A percentile compares a stretch with the other conserved stretches of the same genome.
Evolutionary conservation across 257 asterid species (phyloP).

Genomic region (Prunella vulgaris): DNA sequence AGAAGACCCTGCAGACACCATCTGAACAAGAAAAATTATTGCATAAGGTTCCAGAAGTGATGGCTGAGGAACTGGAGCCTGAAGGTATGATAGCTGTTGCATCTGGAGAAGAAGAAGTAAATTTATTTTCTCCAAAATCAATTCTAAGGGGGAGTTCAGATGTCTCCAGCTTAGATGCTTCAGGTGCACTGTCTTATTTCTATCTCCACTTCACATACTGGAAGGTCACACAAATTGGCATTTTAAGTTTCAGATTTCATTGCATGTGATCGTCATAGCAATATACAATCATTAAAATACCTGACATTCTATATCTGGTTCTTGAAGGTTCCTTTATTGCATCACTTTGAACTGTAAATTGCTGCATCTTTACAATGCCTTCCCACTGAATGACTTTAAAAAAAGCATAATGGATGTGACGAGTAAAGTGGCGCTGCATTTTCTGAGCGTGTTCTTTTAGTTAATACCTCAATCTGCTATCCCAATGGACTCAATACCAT

Average conservation of each 20-base stretch:
- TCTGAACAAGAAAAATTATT: slow-evolving; percentile 66
- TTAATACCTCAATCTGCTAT: background rate
- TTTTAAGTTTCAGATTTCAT: slow-evolving; percentile 16
- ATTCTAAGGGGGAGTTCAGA: slow-evolving; percentile 38
- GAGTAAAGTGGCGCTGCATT: background rate
- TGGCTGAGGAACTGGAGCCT: slow-evolving; percentile 66
- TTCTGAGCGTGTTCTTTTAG: background rate
- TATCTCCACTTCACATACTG: slow-evolving; percentile 9
- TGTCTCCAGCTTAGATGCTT: slow-evolving; percentile 42
- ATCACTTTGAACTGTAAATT: background rate
- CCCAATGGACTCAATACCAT: background rate
- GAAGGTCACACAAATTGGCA: slow-evolving; percentile 1
- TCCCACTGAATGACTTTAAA: background rate
- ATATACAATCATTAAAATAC: background rate
- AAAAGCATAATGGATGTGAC: background rate
- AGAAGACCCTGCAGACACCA: slow-evolving; percentile 59
- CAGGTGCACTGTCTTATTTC: slow-evolving; percentile 42
- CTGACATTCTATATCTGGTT: background rate
- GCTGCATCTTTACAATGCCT: background rate
- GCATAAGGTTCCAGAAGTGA: slow-evolving; percentile 53
- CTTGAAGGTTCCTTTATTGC: background rate
- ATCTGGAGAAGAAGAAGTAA: slow-evolving; percentile 37
- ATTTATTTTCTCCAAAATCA: slow-evolving; percentile 43
- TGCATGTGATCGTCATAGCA: background rate
- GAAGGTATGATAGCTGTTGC: slow-evolving; percentile 28